These are phyloP conservation scores for Stenocarpella maydis DNA, from an alignment of 2,329 filamentous ascomycete species.

Conservation along the genomic window DNA sequence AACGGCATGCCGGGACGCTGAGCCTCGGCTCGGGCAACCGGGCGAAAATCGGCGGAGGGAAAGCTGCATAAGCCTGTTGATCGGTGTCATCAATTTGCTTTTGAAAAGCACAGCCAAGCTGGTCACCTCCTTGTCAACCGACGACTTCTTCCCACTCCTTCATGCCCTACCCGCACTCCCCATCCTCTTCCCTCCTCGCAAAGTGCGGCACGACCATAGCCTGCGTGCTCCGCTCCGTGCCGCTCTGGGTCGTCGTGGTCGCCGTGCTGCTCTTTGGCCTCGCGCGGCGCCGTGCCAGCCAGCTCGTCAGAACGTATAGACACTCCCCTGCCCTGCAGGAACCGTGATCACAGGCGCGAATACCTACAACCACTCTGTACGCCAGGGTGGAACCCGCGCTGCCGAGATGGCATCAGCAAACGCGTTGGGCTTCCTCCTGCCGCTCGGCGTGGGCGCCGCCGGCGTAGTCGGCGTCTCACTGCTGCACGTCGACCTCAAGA, in stretches of 20 bases:
- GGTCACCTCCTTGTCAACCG: background rate
- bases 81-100: slow-evolving; percentile 12
- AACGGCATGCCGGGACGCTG: too few species aligned
- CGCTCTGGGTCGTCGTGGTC: slow-evolving; percentile 54
- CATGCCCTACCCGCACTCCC: slow-evolving; percentile 32
- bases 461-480: slow-evolving; percentile 54
- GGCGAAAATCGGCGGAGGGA: slow-evolving; percentile 6
- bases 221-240: slow-evolving; percentile 50
- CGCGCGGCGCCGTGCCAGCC: slow-evolving; percentile 43
- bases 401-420: slow-evolving; percentile 33
- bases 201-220: slow-evolving; percentile 54
- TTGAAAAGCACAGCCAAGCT: background rate
- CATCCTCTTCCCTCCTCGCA: slow-evolving; percentile 42
- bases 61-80: background rate
- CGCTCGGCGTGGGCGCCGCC: slow-evolving; percentile 50
- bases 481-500: slow-evolving; percentile 53
- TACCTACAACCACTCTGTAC: background rate
- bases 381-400: background rate
- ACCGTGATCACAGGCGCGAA: background rate
- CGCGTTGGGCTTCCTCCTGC: slow-evolving; percentile 44
- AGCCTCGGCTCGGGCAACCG: slow-evolving; percentile 5
- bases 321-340: background rate
- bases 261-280: slow-evolving; percentile 47
- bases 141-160: background rate
- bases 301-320: slow-evolving; percentile 1